Percentiles rank a stretch among this genome's conserved stretches.
These are phyloP conservation scores for Limonium bicolor DNA, from an alignment of 148 eudicot genomes.

Conservation along the genomic window DNA sequence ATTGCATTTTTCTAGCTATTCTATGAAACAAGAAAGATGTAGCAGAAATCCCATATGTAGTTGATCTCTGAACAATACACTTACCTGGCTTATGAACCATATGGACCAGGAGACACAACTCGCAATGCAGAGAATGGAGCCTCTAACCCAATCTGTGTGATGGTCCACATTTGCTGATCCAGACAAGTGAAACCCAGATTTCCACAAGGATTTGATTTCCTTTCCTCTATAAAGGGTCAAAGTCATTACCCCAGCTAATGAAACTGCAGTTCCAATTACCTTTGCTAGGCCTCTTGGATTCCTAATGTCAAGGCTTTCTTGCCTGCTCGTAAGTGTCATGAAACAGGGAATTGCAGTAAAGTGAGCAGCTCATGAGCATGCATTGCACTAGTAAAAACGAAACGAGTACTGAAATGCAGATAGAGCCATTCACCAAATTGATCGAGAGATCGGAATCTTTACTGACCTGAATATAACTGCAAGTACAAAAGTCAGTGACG, in stretches of 20 bases:
- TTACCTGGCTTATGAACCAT: conserved; percentile 45
- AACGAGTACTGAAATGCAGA: too few species aligned
- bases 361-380: too few species aligned
- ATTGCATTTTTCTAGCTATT: too few species aligned
- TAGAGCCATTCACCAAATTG: too few species aligned
- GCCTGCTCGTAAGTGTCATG: conserved; percentile 9
- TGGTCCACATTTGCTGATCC: conserved; percentile 5
- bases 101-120: conserved; percentile 34
- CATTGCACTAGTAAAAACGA: too few species aligned
- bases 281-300: conserved; percentile 20
- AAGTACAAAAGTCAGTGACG: conserved; percentile 27
- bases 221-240: conserved; percentile 28
- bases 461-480: conserved; percentile 26
- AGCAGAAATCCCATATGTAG: too few species aligned
- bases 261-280: conserved; percentile 22
- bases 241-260: conserved; percentile 24
- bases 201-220: conserved; percentile 21
- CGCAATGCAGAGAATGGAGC: conserved; percentile 28
- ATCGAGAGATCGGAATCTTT: neutral
- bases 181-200: conserved; percentile 17
- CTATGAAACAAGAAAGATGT: too few species aligned
- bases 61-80: neutral
- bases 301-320: conserved; percentile 20
- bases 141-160: conserved; percentile 26
- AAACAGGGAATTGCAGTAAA: too few species aligned